phyloP scores from a whole-genome alignment of 2,329 filamentous ascomycete species.

The Paracamarosporium sp. region DNA sequence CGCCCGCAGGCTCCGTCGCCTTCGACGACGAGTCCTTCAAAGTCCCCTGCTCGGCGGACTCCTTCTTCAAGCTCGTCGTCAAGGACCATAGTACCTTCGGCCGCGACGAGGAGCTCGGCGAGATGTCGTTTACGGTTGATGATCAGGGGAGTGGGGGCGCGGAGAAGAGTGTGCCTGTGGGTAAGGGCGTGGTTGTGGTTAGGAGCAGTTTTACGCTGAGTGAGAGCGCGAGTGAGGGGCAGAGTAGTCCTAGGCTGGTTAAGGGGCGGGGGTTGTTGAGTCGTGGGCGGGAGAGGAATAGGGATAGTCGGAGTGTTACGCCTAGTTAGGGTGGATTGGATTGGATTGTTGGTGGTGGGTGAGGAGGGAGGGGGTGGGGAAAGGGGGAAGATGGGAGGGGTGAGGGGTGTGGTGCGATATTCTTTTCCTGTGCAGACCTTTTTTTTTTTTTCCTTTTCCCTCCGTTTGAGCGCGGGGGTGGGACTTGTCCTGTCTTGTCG shows the following conservation, averaged over 20 bases:
- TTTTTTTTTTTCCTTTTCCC: no score
- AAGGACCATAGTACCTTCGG: conserved; percentile 87
- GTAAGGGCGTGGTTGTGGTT: conserved; percentile 73
- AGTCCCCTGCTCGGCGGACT: conserved; percentile 77
- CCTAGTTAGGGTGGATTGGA: no score
- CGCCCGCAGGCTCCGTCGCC: conserved; percentile 65
- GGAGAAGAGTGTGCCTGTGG: conserved; percentile 78
- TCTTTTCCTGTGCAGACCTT: no score
- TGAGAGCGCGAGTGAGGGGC: conserved; percentile 35
- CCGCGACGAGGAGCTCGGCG: conserved; percentile 82
- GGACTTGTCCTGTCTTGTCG: no score
- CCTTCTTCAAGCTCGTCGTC: conserved; percentile 84
- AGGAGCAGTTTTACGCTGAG: conserved; percentile 73
- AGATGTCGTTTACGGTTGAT: conserved; percentile 89
- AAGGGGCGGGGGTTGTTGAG: conserved; percentile 52
- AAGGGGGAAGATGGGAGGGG: no score
- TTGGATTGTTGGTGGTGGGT: no score
- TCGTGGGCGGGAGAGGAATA: conserved; percentile 47
- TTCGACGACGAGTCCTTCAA: conserved; percentile 75
- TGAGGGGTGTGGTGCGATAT: no score
- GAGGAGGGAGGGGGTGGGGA: no score
- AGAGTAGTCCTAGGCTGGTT: conserved; percentile 46
- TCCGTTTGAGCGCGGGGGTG: no score
- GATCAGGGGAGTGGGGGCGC: conserved; percentile 69
- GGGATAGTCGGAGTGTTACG: conserved; percentile 32